Base-by-base conservation (phyloP, 257 asterid species). In the Knoxia roxburghii region DNA sequence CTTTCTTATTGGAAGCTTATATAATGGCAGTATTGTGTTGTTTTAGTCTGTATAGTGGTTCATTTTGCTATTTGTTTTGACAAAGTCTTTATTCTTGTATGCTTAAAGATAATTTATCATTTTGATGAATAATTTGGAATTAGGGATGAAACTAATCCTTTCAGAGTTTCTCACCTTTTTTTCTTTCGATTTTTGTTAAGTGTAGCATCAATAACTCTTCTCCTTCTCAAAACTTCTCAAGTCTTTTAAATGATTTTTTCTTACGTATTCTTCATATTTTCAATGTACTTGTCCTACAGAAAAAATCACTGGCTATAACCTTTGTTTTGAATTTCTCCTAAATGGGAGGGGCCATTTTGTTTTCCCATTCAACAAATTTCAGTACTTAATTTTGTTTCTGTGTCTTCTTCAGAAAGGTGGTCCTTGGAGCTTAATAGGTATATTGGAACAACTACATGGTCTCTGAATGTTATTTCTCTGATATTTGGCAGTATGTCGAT, bases 401-500 rank as follows among this genome's bases (percentile, higher is more conserved):
- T 5, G 7, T 67, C 15, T 61, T 18, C 55, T 32, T 5, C 1
- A 4, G 21, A 48, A 49, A 48, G 9, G 50, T 45, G 35, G 13
- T 68, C 29, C 50, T 56, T 50, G 18, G 39, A 48, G 41, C n/a
- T 67, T 65, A 67, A 33, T 39, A 20, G 11, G 51, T 32, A 23
- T 30, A 24, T 48, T 45, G 46, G 39, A 50, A 17, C 23, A 21
- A 11, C 15, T 57, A 23, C 64, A 53, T 60, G 41, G 35, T 68
- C 32, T 61, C 45, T 46, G 35, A 29, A 67, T 71, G 2, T 27
- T 30, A 48, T 51, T 45, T 59, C 49, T 54, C 51, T 67, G 27
- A 21, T 18, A 70, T 75, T 67, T 75, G 75, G 73, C 87, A 94
- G 99, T 85, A 81, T 78, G 99, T 94, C 33, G 99, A 90, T 80